Evolutionary conservation across 768 basidiomycete genomes (phyloP).

Genomic region (Lactarius indigo): DNA sequence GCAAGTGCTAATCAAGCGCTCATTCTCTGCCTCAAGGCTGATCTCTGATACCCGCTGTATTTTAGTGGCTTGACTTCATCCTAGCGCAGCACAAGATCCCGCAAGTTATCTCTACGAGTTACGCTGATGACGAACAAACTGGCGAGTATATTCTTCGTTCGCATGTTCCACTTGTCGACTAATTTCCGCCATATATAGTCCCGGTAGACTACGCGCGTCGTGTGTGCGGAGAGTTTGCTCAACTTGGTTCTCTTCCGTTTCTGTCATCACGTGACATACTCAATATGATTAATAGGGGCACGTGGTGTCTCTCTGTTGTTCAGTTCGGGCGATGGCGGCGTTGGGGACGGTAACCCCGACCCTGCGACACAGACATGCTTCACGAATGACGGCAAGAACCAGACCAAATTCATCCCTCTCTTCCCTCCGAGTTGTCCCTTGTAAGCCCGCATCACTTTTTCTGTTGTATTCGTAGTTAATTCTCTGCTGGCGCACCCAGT

Average conservation of each 20-base stretch:
- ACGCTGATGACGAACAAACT: conserved; percentile 70
- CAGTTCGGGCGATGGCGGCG: conserved; percentile 69
- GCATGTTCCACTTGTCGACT: conserved; percentile 38
- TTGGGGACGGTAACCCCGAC: conserved; percentile 57
- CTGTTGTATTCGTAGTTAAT: neutral
- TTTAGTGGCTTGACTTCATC: conserved; percentile 63
- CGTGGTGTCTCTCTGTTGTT: conserved; percentile 66
- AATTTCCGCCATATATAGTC: conserved; percentile 35
- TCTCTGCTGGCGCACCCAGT: conserved; percentile 26
- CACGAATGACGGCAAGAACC: conserved; percentile 56
- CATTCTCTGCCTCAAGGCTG: neutral
- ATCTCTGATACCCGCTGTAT: neutral
- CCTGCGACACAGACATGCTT: conserved; percentile 53
- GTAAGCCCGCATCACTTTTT: conserved; percentile 22
- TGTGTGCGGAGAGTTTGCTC: conserved; percentile 57
- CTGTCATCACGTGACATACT: neutral
- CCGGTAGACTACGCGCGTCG: conserved; percentile 56
- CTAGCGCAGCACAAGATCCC: conserved; percentile 45
- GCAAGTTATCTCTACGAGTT: conserved; percentile 65
- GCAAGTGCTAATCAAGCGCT: conserved; percentile 36
- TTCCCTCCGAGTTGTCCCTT: conserved; percentile 58
- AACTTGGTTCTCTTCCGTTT: conserved; percentile 43
- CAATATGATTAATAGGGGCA: conserved; percentile 39
- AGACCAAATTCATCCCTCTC: conserved; percentile 44
- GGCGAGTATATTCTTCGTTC: conserved; percentile 33